Percentiles rank a stretch among this genome's conserved stretches.
phyloP scores from a whole-genome alignment of 306 rosid genomes.

The Castanea mollissima region DNA sequence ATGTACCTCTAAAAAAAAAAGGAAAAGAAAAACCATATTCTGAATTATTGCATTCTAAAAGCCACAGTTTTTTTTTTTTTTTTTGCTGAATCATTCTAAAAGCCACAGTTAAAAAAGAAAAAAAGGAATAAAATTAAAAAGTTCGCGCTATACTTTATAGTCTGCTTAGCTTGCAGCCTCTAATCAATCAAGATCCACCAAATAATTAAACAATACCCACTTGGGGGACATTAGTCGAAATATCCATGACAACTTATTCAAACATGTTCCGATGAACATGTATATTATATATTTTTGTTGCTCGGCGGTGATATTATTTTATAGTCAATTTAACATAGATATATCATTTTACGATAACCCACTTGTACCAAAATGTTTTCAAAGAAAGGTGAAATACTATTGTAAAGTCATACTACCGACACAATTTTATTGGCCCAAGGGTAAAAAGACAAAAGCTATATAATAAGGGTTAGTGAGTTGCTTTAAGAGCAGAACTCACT shows the following conservation, averaged over 20 bases:
- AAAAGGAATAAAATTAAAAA: not conserved
- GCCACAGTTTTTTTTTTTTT: not conserved
- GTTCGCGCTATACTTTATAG: constrained; percentile 5
- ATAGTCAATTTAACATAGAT: not conserved
- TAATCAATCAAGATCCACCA: constrained; percentile 24
- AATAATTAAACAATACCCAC: not conserved
- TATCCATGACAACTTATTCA: not conserved
- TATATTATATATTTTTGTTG: not conserved
- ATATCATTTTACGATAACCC: not conserved
- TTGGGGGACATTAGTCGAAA: not conserved
- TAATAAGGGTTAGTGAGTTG: constrained; percentile 21
- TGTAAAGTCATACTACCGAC: constrained; percentile 8
- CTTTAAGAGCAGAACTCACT: constrained; percentile 7
- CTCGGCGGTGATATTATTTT: not conserved
- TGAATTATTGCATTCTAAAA: not conserved
- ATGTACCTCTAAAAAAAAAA: too few species aligned
- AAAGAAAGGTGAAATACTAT: not conserved
- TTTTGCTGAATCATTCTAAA: not conserved
- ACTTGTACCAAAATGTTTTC: not conserved
- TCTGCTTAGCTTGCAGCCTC: constrained; percentile 14
- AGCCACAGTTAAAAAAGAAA: not conserved
- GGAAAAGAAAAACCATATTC: not conserved
- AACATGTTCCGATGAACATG: not conserved
- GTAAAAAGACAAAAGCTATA: constrained; percentile 54
- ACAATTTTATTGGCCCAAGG: constrained; percentile 6